Evolutionary conservation across 2,329 filamentous ascomycete species (phyloP).

Genomic region (Byssoonygena ceratinophila): DNA sequence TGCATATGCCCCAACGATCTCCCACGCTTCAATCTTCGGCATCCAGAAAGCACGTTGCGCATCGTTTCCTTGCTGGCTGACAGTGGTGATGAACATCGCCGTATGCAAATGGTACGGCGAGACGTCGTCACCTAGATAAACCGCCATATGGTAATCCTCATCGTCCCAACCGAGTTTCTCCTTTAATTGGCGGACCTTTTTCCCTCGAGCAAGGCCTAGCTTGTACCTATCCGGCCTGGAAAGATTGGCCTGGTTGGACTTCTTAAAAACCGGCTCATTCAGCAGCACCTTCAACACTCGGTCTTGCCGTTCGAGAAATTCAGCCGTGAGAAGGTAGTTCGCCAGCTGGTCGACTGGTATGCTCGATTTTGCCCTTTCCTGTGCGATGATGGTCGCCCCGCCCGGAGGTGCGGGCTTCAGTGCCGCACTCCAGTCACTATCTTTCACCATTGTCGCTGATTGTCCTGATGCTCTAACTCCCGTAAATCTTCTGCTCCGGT

Average conservation of each 20-base stretch:
- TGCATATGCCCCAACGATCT: conserved; percentile 40
- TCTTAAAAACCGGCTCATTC: conserved; percentile 41
- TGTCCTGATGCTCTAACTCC: background rate
- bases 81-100: conserved; percentile 39
- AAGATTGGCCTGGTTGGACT: conserved; percentile 42
- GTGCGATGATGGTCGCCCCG: conserved; percentile 38
- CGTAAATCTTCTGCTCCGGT: background rate
- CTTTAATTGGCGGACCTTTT: conserved; percentile 39
- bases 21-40: conserved; percentile 36
- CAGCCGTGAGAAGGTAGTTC: conserved; percentile 37
- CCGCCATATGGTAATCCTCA: conserved; percentile 43
- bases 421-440: conserved; percentile 40
- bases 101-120: conserved; percentile 44
- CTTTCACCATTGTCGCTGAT: background rate
- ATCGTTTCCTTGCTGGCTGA: conserved; percentile 38
- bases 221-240: conserved; percentile 44
- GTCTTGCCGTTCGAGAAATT: conserved; percentile 42
- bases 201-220: conserved; percentile 43
- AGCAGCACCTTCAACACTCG: conserved; percentile 38
- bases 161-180: conserved; percentile 40
- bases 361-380: conserved; percentile 38
- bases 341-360: conserved; percentile 39
- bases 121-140: conserved; percentile 46
- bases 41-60: conserved; percentile 38
- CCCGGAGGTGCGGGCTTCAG: conserved; percentile 39